Evolutionary conservation across 805 yeast genomes (phyloP), one percentile per base, ranked within the genome.

Genomic region (Nadsonia fulvescens): DNA sequence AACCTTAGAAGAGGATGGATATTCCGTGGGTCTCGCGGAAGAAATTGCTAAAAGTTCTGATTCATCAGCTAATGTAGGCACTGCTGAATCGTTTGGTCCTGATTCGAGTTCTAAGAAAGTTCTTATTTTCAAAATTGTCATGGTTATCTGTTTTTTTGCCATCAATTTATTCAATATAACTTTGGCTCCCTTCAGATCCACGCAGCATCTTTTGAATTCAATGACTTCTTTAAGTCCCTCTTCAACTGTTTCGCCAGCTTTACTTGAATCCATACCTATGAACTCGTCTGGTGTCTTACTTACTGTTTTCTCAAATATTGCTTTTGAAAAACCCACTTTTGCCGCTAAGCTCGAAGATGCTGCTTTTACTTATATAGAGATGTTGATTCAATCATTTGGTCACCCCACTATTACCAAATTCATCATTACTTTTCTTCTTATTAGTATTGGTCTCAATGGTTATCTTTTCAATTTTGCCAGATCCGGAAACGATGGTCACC

Each of bases 1-100:
- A 35, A 81, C 78, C 15, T 58, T 86, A 36, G 89, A 83, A 54
- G 98, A 86, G 47, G 98, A 86, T 43, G 96, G 98, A 14, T 66
- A 86, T 17, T 63, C 76, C 22, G 66, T 69, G 20, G 48, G 56
- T 24, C 75, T 76, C 17, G 94, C 94, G 7, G 70, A 66, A 36
- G 61, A 69, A 19, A 83, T 82, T 18, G 69, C 71, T 10, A 58
- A 43, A 22, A 34, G 42, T 18, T 30, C 37, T 15, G 33, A 31
- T 9, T 29, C 18, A 11, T 18, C 30, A 11, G 15, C 9, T 20
- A 18, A 24, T 13, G 30, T 18, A 20, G 18, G 30, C 12, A 27
- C 18, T 15, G 14, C 27, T 5, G 25, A 27, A 4, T 8, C 8
- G 19, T 17, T 17, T 17, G 29, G 10, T 6, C 18, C 25, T 14